Conservation (phyloP, 2,329 filamentous ascomycete species). For the Ophiostoma ips region DNA sequence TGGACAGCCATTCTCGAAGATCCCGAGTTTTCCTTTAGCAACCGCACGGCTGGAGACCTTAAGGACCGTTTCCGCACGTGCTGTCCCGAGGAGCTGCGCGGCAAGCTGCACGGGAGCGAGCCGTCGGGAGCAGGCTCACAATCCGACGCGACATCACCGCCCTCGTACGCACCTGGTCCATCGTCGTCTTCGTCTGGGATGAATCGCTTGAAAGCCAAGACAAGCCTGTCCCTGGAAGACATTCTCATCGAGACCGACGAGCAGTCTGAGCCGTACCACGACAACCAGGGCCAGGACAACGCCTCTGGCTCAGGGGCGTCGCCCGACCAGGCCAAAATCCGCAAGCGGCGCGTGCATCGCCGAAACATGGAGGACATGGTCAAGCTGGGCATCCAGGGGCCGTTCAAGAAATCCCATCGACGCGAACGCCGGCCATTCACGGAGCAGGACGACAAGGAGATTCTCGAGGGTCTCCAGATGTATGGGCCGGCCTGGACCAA, state of each 20-base stretch:
- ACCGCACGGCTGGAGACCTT: conserved; percentile 45
- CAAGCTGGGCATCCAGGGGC: conserved; percentile 43
- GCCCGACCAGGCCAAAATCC: conserved; percentile 17
- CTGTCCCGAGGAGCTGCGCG: conserved; percentile 46
- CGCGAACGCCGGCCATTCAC: conserved; percentile 48
- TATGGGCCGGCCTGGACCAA: conserved; percentile 53
- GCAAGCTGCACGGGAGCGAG: conserved; percentile 20
- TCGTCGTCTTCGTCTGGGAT: neutral
- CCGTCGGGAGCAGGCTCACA: conserved; percentile 1
- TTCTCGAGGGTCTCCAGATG: conserved; percentile 42
- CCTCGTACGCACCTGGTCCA: neutral
- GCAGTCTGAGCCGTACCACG: conserved; percentile 12
- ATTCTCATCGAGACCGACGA: conserved; percentile 38
- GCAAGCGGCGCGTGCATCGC: conserved; percentile 27
- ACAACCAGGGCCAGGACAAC: conserved; percentile 9
- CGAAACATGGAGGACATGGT: conserved; percentile 30
- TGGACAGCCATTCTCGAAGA: conserved; percentile 54
- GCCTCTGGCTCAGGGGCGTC: conserved; percentile 3
- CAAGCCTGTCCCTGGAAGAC: conserved; percentile 39
- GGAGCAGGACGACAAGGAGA: conserved; percentile 47
- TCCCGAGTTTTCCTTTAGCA: conserved; percentile 44
- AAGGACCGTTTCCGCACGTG: conserved; percentile 55
- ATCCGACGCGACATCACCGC: neutral
- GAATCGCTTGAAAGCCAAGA: conserved; percentile 25
- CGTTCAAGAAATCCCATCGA: conserved; percentile 48